A percentile compares a stretch with the other conserved stretches of the same genome.
Evolutionary conservation across 2,329 filamentous ascomycete genomes (phyloP).

Genomic region (Epichloe sylvatica): DNA sequence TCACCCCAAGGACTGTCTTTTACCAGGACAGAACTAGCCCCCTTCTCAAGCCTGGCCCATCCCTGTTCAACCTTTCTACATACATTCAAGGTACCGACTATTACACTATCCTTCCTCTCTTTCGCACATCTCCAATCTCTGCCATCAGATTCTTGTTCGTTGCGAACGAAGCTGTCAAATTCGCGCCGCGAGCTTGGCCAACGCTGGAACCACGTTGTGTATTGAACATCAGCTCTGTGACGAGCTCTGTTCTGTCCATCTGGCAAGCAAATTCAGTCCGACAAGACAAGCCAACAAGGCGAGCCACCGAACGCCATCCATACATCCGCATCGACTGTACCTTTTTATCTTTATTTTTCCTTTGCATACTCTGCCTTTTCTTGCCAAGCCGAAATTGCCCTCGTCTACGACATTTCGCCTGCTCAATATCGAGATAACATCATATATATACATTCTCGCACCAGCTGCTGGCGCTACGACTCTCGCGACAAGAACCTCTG

Average conservation of each 20-base stretch:
- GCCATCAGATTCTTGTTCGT: not conserved
- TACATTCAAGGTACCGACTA: not conserved
- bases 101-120: slow-evolving; percentile 4
- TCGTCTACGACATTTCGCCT: not conserved
- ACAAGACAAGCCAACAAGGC: not conserved
- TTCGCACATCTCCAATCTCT: slow-evolving; percentile 2
- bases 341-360: not conserved
- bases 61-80: slow-evolving; percentile 5
- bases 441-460: not conserved
- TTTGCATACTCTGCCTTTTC: not conserved
- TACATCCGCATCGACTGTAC: not conserved
- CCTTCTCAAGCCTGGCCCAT: slow-evolving; percentile 5
- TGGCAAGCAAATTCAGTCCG: not conserved
- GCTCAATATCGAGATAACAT: not conserved
- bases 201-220: not conserved
- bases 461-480: not conserved
- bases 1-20: slow-evolving; percentile 1
- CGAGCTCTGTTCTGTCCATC: not conserved
- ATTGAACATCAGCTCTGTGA: not conserved
- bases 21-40: not conserved
- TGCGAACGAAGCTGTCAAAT: not conserved
- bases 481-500: not conserved
- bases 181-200: not conserved
- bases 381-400: not conserved
- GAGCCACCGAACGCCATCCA: not conserved